Evolutionary conservation across 768 basidiomycete genomes (phyloP).

Genomic region (Coprinopsis strossmayeri): DNA sequence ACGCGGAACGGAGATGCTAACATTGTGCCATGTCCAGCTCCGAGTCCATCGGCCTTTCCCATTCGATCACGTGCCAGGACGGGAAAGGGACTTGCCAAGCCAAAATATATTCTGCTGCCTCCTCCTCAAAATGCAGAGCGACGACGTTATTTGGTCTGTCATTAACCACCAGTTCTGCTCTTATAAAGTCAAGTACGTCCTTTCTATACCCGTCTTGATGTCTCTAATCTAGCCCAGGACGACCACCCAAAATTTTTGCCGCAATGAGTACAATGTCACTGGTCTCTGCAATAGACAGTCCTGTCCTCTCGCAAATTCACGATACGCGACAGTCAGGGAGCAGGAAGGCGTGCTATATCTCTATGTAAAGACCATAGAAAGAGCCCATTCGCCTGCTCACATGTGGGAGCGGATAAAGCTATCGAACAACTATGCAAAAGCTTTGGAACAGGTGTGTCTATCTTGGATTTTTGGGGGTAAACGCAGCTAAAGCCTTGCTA

Average conservation of each 20-base stretch:
- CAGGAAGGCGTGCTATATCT: constrained; percentile 90
- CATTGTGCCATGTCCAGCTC: constrained; percentile 3
- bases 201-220: no score
- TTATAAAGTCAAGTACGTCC: constrained; percentile 98
- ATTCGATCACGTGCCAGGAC: background rate
- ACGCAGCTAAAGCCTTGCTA: background rate
- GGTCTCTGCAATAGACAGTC: constrained; percentile 93
- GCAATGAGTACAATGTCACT: constrained; percentile 98
- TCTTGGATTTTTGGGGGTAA: background rate
- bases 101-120: background rate
- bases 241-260: constrained; percentile 93
- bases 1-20: constrained; percentile 5
- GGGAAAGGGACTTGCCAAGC: background rate
- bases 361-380: constrained; percentile 95
- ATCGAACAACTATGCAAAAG: constrained; percentile 91
- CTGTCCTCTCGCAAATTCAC: constrained; percentile 95
- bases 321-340: constrained; percentile 97
- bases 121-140: constrained; percentile 63
- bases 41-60: background rate
- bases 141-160: constrained; percentile 98
- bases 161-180: constrained; percentile 96
- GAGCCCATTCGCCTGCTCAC: constrained; percentile 90
- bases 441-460: constrained; percentile 86
- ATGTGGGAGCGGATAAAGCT: constrained; percentile 98
- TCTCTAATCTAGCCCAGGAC: no score